A percentile compares a stretch with the other conserved stretches of the same genome.
Evolutionary conservation across 2,329 filamentous ascomycete species (phyloP).

Genomic region (Penicillium sclerotiorum): DNA sequence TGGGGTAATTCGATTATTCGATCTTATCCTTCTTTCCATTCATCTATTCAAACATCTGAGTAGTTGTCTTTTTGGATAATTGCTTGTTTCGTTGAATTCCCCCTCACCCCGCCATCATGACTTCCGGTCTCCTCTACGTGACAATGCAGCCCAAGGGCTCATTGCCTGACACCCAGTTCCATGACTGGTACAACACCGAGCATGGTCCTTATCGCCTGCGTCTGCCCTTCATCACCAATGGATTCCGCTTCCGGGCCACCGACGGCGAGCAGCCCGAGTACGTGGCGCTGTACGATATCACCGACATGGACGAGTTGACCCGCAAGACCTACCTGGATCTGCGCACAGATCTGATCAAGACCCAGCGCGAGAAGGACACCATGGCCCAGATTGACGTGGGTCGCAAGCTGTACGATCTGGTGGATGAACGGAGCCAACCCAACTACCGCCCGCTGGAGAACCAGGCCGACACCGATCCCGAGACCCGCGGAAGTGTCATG

Average conservation of each 20-base stretch:
- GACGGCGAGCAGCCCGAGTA: slow-evolving; percentile 67
- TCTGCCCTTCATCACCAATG: slow-evolving; percentile 72
- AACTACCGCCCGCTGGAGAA: slow-evolving; percentile 64
- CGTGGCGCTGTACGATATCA: slow-evolving; percentile 81
- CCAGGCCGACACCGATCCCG: slow-evolving; percentile 60
- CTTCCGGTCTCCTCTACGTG: slow-evolving; percentile 75
- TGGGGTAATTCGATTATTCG: background rate
- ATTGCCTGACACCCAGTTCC: slow-evolving; percentile 70
- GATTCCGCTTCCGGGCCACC: slow-evolving; percentile 73
- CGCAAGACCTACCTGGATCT: slow-evolving; percentile 65
- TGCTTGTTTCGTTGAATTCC: too few species aligned
- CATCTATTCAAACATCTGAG: background rate
- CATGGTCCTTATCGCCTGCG: slow-evolving; percentile 81
- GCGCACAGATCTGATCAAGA: slow-evolving; percentile 53
- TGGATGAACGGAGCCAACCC: slow-evolving; percentile 58
- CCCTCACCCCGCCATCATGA: slow-evolving; percentile 31
- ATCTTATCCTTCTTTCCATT: background rate
- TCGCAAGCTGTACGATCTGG: slow-evolving; percentile 70
- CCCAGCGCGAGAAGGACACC: slow-evolving; percentile 61
- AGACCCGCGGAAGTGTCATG: slow-evolving; percentile 58
- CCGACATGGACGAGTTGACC: slow-evolving; percentile 70
- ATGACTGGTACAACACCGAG: slow-evolving; percentile 95
- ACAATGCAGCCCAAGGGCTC: slow-evolving; percentile 77
- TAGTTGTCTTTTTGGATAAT: background rate
- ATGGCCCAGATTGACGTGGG: slow-evolving; percentile 70